Evolutionary conservation across 1,284 basidiomycete genomes (phyloP), one percentile per base, ranked within the genome.

Genomic region (Rhodotorula sp.): DNA sequence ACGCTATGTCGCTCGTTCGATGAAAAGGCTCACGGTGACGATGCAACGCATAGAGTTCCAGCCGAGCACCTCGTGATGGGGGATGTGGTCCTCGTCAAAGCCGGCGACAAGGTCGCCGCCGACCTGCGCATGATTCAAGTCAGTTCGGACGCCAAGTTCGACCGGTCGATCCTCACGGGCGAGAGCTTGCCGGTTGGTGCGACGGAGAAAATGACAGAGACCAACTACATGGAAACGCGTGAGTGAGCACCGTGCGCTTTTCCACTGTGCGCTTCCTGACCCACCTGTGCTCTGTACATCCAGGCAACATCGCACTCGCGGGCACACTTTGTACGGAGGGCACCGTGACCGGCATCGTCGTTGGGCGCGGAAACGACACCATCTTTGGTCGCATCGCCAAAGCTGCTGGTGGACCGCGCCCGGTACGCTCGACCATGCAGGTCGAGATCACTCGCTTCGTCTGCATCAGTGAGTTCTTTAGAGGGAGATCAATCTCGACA

Each of bases 111-210:
- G 67, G 72, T 80, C 4, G 85, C 87, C 0, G 82, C 83, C 17
- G 84, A 85, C 64, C 79, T 88, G 45, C 84, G 84, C 77, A 79
- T 87, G 64, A 82, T 87, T 48, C 77, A 81, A 46, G 72, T 82
- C 15, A 79, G 80, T 79, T 78, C 81, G 10, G 87, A 88, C 73
- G 79, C 87, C 65, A 84, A 84, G 60, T 85, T 89, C 64, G 87
- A 89, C 76, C 84, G 87, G 44, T 84, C 86, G 4, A 84, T 88
- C n/a, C 82, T 89, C 53, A 89, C 87, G 0, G 87, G 87, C 80
- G 84, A 80, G 61, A 82, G 81, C 30, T 85, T 88, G 65, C 84
- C 86, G 75, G 82, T 89, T 48, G 78, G 83, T 1, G 86, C 83
- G 1, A 82, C 83, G 2, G 78, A 86, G 55, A 83, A 86, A 30